A percentile compares a stretch with the other conserved stretches of the same genome.
Conservation (phyloP, 148 eudicot genomes). For the Simmondsia chinensis region DNA sequence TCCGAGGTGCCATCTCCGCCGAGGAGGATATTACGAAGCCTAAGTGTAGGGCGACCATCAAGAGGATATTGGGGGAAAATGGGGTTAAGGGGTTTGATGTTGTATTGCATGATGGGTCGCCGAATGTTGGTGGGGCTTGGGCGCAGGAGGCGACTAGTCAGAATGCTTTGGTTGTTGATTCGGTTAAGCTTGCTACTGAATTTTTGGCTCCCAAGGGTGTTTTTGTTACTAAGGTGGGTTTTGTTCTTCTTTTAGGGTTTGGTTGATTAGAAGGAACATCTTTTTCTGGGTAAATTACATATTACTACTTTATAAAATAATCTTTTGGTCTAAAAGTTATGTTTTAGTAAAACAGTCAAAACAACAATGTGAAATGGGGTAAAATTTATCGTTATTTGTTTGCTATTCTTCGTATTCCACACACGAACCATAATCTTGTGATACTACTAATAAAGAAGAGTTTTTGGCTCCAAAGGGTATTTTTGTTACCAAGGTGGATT, state of each 20-base stretch:
- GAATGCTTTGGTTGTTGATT: slow-evolving; percentile 85
- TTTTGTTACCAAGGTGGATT: too few species aligned
- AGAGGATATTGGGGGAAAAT: slow-evolving; percentile 42
- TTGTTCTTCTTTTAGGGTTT: neutral
- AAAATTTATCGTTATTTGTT: too few species aligned
- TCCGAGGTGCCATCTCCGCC: slow-evolving; percentile 56
- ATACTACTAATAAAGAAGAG: too few species aligned
- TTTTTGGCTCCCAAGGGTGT: slow-evolving; percentile 79
- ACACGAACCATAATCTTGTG: too few species aligned
- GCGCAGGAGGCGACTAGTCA: slow-evolving; percentile 85
- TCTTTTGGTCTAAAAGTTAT: too few species aligned
- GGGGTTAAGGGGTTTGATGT: slow-evolving; percentile 63
- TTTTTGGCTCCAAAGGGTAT: too few species aligned
- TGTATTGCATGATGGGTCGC: slow-evolving; percentile 85
- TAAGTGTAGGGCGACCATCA: slow-evolving; percentile 48
- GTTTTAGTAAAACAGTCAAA: too few species aligned
- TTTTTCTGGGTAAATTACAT: too few species aligned
- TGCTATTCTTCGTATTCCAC: too few species aligned
- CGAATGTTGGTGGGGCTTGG: slow-evolving; percentile 97
- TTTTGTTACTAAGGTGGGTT: slow-evolving; percentile 67
- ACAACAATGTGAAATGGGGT: too few species aligned
- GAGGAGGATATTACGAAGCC: slow-evolving; percentile 71
- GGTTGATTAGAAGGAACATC: neutral
- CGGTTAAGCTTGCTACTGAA: slow-evolving; percentile 76
- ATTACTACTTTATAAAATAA: too few species aligned